Percentiles rank a stretch among this genome's conserved stretches.
These are phyloP conservation scores for Zygosaccharomyces pseudobailii DNA, from an alignment of 1,139 yeast genomes.

Conservation along the genomic window DNA sequence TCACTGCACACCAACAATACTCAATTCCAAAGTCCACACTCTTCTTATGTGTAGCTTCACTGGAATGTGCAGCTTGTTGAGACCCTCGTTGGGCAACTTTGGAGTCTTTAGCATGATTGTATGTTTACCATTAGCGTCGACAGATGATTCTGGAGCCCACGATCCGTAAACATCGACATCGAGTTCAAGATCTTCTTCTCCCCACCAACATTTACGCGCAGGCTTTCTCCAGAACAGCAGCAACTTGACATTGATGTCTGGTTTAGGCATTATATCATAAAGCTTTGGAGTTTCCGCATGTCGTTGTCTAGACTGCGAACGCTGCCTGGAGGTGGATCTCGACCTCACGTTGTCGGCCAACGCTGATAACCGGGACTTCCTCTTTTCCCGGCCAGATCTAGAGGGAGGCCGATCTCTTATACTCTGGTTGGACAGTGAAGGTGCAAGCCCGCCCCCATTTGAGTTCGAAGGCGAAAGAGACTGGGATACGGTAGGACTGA, in stretches of 20 bases:
- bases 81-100: slow-evolving; percentile 18
- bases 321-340: slow-evolving; percentile 39
- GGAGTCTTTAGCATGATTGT: slow-evolving; percentile 23
- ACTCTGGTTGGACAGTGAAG: neutral
- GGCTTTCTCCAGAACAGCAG: slow-evolving; percentile 96
- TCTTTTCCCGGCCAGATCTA: slow-evolving; percentile 22
- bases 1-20: slow-evolving; percentile 40
- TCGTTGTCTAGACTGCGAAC: slow-evolving; percentile 48
- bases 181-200: slow-evolving; percentile 56
- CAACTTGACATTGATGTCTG: slow-evolving; percentile 51
- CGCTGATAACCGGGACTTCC: slow-evolving; percentile 46
- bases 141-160: slow-evolving; percentile 14
- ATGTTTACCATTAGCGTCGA: slow-evolving; percentile 4
- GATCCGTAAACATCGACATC: slow-evolving; percentile 40
- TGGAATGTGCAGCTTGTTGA: slow-evolving; percentile 26
- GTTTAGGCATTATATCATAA: slow-evolving; percentile 34
- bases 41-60: slow-evolving; percentile 39
- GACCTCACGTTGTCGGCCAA: slow-evolving; percentile 43
- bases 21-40: slow-evolving; percentile 41
- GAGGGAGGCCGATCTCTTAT: slow-evolving; percentile 1
- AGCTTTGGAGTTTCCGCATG: slow-evolving; percentile 33
- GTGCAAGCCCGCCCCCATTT: neutral
- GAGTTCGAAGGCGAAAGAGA: slow-evolving; percentile 8
- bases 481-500: slow-evolving; percentile 33
- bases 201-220: slow-evolving; percentile 99